phyloP scores from a whole-genome alignment of 352 stramenopile genomes.

The Phytophthora melonis region DNA sequence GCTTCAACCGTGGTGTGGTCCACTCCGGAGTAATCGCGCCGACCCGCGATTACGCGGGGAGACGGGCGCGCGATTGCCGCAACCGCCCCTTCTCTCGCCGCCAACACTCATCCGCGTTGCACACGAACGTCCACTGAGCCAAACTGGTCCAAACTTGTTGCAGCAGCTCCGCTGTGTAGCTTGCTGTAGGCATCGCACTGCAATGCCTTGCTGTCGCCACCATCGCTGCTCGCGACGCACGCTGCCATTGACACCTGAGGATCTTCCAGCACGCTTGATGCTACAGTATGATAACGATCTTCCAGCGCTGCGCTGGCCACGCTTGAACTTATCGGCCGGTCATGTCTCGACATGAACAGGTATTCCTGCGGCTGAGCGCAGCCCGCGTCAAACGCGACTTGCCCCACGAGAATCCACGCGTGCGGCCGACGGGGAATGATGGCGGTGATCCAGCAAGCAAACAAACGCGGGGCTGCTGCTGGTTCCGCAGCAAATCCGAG shows the following conservation, averaged over 20 bases:
- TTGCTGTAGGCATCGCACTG: no score
- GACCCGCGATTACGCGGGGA: conserved; percentile 13
- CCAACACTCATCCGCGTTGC: conserved; percentile 18
- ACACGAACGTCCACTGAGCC: background rate
- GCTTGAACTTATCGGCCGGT: background rate
- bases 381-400: background rate
- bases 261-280: no score
- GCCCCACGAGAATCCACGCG: conserved; percentile 1
- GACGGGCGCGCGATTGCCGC: conserved; percentile 1
- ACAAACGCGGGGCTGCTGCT: background rate
- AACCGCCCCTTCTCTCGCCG: conserved; percentile 32
- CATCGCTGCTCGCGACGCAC: no score
- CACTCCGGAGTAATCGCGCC: conserved; percentile 24
- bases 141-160: no score
- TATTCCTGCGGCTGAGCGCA: background rate
- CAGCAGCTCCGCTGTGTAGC: no score
- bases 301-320: background rate
- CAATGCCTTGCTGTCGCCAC: no score
- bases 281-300: no score
- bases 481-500: conserved; percentile 22
- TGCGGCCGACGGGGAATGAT: background rate
- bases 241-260: no score
- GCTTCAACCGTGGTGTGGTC: conserved; percentile 2
- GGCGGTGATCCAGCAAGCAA: conserved; percentile 2
- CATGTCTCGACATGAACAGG: background rate